Conservation (phyloP, 805 yeast genomes). For the Lipomyces orientalis region DNA sequence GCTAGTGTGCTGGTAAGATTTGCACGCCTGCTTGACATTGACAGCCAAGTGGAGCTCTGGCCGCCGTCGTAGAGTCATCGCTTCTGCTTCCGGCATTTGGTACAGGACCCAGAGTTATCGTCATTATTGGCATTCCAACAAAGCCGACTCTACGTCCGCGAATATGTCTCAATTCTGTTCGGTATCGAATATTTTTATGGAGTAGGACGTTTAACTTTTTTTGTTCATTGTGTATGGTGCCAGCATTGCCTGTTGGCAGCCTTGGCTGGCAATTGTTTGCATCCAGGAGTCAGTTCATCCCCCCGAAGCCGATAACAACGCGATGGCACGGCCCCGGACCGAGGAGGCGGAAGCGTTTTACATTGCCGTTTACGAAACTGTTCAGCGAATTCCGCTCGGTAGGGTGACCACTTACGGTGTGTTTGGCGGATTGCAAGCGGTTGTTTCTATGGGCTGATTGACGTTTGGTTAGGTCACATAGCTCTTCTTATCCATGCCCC, state of each 20-base stretch:
- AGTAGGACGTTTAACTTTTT: no score
- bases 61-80: background rate
- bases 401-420: constrained; percentile 70
- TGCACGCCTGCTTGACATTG: background rate
- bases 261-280: background rate
- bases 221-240: no score
- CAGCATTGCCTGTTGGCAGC: background rate
- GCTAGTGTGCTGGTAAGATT: constrained; percentile 3
- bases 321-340: constrained; percentile 20
- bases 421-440: constrained; percentile 29
- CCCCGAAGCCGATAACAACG: background rate
- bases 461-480: constrained; percentile 58
- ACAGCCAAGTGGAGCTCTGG: background rate
- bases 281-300: no score
- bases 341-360: constrained; percentile 64
- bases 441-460: background rate
- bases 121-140: no score
- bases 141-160: no score
- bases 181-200: background rate
- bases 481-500: constrained; percentile 69
- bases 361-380: constrained; percentile 62
- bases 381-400: constrained; percentile 63
- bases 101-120: no score
- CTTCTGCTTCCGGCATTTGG: no score
- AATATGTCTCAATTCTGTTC: background rate